Base-by-base conservation (phyloP, 2,329 filamentous ascomycete genomes). In the Aspergillus awamori region DNA sequence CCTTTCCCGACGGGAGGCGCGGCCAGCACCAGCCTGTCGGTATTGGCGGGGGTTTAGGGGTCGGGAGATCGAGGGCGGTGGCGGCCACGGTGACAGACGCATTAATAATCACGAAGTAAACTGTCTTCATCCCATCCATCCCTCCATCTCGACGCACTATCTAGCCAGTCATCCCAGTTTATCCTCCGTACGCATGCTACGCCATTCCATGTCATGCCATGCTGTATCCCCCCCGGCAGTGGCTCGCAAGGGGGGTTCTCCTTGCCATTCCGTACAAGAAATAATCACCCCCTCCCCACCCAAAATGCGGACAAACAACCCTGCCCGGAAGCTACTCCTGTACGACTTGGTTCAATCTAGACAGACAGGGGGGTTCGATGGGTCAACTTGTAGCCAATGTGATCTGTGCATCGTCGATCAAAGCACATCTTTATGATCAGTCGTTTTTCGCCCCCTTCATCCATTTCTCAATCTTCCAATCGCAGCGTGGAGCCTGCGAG, bases 21-120 rank as follows among this genome's bases (percentile, higher is more conserved):
- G 51, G 54, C 39, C 45, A 62, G 60, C 55, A 62, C 65, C 65
- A 60, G 49, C 53, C 63, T 65, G 65, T 67, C 65, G 65, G 65
- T 62, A 57, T 60, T 53, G 53, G 51, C 38, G 59, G 47, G 33
- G 58, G 47, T 54, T 59, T 49, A 41, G 54, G 26, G 28, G 36
- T 33, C 52, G 38, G 10, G 38, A 28, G 36, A 28, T 51, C 47
- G 47, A 51, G 47, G 26, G 47, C 47, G 24, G 47, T 51, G 47
- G 47, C 47, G 47, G 47, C 24, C 24, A 30, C 47, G 47, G 24
- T 49, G 47, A 28, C 47, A 28, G 47, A 28, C 26, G 47, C 47
- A 33, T n/a, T 51, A 51, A 30, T 17, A 28, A 49, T 15, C 47
- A n/a, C 15, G 10, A 17, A 4, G 22, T 15, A n/a, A 6, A 7